Evolutionary conservation across 2,329 filamentous ascomycete species (phyloP), one percentile per base, ranked within the genome.

Genomic region (Helminthosporium solani): DNA sequence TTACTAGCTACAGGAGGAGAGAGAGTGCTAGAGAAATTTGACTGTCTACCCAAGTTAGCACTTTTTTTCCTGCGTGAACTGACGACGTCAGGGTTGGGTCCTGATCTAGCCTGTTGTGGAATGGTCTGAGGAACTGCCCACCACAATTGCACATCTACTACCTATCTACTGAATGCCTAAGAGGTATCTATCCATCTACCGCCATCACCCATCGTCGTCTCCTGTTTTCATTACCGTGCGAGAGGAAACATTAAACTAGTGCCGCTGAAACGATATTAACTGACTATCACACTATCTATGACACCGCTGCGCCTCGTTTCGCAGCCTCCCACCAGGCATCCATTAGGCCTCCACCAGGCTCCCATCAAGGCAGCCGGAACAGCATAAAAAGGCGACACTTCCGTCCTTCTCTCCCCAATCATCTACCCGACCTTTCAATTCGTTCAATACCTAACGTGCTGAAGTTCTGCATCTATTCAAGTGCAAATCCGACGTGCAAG

Each of bases 61-160:
- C 50, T 43, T 64, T 64, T 64, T 66, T 55, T 56, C 49, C 50
- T 48, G 42, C 34, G 53, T 53, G 54, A 25, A 25, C n/a, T n/a
- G n/a, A n/a, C n/a, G 53, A 58, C 54, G 56, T 59, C 57, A 64
- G 52, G 23, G 23, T 25, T 63, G 52, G 23, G 23, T 25, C 57
- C 49, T 9, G 37, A 7, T 23, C 42, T 49, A 42, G 21, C 49
- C 16, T 19, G 21, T 30, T 39, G 19, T 33, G 18, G 42, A 9
- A 25, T 25, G 23, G 23, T 6, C 23, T 25, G 23, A 25, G 23
- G 9, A 9, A n/a, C n/a, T n/a, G n/a, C n/a, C n/a, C n/a, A n/a
- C n/a, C n/a, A n/a, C n/a, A n/a, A n/a, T n/a, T n/a, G n/a, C n/a
- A n/a, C n/a, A n/a, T n/a, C n/a, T n/a, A n/a, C n/a, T n/a, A n/a